phyloP scores from a whole-genome alignment of 108 stramenopile species.

The Chaetoceros tenuissimus region DNA sequence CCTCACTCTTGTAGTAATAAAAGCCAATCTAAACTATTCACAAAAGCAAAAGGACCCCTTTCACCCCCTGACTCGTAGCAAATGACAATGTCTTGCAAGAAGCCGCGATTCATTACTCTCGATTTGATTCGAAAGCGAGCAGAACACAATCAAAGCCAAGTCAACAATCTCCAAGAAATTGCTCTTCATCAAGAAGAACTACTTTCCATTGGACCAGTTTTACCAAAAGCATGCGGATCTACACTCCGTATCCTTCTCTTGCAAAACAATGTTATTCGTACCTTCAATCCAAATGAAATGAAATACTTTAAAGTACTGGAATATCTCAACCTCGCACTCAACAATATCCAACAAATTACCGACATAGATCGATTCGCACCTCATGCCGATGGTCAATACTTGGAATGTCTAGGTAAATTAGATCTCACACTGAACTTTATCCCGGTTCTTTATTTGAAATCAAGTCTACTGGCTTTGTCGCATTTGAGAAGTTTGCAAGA shows the following conservation, averaged over 20 bases:
- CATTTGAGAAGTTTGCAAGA: conserved; percentile 42
- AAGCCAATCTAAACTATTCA: no score
- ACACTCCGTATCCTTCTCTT: conserved; percentile 80
- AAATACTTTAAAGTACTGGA: conserved; percentile 70
- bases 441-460: conserved; percentile 59
- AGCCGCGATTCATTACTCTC: conserved; percentile 42
- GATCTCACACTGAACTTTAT: conserved; percentile 88
- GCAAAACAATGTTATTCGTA: conserved; percentile 80
- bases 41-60: no score
- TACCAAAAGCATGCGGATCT: conserved; percentile 65
- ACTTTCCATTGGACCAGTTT: conserved; percentile 56
- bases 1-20: no score
- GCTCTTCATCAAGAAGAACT: conserved; percentile 89
- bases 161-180: conserved; percentile 79
- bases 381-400: no score
- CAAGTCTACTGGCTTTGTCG: conserved; percentile 40
- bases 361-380: conserved; percentile 8
- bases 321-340: conserved; percentile 86
- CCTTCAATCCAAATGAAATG: conserved; percentile 48
- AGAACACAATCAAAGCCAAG: conserved; percentile 74
- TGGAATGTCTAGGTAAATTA: conserved; percentile 81
- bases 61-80: no score
- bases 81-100: no score
- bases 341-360: conserved; percentile 73
- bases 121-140: conserved; percentile 48